These are phyloP conservation scores for Bruguiera gymnorhiza DNA, from an alignment of 345 rosid species.

Conservation along the genomic window DNA sequence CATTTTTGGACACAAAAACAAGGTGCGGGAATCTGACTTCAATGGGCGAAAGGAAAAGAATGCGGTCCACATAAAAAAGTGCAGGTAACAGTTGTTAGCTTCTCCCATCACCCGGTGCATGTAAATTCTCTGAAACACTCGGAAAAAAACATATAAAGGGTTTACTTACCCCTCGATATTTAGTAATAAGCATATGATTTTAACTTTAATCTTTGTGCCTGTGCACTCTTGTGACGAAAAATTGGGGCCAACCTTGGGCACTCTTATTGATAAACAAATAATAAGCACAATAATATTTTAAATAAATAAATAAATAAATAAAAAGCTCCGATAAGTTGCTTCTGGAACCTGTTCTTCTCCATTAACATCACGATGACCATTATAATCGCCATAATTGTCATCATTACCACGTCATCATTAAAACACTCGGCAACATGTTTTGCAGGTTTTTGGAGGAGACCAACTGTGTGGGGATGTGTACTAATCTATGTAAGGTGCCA, in stretches of 20 bases:
- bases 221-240: no score
- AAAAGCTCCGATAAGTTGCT: conserved; percentile 36
- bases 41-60: conserved; percentile 73
- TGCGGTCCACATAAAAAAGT: conserved; percentile 74
- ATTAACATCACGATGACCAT: conserved; percentile 24
- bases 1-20: conserved; percentile 2
- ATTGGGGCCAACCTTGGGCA: conserved; percentile 29
- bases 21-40: conserved; percentile 79
- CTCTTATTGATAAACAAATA: conserved; percentile 5
- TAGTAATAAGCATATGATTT: no score
- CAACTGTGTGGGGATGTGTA: conserved; percentile 89
- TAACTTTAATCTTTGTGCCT: no score
- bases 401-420: conserved; percentile 24
- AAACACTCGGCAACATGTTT: neutral
- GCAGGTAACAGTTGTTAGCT: conserved; percentile 58
- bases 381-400: conserved; percentile 16
- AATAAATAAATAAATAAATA: no score
- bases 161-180: no score
- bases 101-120: conserved; percentile 4
- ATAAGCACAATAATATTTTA: no score
- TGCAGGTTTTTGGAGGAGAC: conserved; percentile 81
- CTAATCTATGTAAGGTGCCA: conserved; percentile 81
- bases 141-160: no score
- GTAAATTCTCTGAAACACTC: no score
- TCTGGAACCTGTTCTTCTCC: conserved; percentile 19